Percentiles rank a stretch among this genome's conserved stretches.
phyloP scores from a whole-genome alignment of 2,329 filamentous ascomycete genomes.

The Talaromyces sp. region DNA sequence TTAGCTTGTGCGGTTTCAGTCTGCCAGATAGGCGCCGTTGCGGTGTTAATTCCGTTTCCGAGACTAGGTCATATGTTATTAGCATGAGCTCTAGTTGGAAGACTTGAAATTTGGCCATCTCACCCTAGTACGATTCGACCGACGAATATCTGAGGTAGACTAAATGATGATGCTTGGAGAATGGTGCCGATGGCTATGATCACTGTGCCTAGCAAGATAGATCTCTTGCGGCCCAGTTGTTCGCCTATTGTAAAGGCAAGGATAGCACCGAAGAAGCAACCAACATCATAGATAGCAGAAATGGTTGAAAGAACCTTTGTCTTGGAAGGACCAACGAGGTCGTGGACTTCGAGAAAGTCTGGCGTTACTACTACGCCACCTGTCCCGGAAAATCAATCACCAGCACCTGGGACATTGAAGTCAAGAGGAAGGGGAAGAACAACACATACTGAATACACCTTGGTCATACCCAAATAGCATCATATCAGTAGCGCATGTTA shows the following conservation, averaged over 20 bases:
- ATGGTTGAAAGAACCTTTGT: conserved; percentile 15
- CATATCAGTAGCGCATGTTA: conserved; percentile 47
- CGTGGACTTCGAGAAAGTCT: conserved; percentile 52
- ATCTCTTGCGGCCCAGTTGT: conserved; percentile 49
- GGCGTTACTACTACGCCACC: conserved; percentile 53
- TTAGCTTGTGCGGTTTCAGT: conserved; percentile 50
- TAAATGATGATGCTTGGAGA: conserved; percentile 51
- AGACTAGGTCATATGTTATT: conserved; percentile 1
- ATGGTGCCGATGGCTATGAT: conserved; percentile 55
- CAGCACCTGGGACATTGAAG: neutral
- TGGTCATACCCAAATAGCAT: conserved; percentile 50
- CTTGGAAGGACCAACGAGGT: conserved; percentile 42
- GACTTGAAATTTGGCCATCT: conserved; percentile 34
- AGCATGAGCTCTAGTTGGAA: conserved; percentile 33
- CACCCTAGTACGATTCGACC: conserved; percentile 48
- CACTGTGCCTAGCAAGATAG: conserved; percentile 49
- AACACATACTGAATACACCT: conserved; percentile 51
- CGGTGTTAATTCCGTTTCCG: conserved; percentile 48
- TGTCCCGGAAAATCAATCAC: conserved; percentile 10
- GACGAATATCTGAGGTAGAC: conserved; percentile 53
- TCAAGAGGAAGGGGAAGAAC: too few species aligned
- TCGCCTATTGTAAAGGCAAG: conserved; percentile 52
- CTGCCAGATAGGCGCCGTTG: conserved; percentile 55
- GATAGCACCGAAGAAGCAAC: conserved; percentile 59
- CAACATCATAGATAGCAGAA: conserved; percentile 61